Conservation (phyloP, 768 basidiomycete genomes). For the Antrodiella citrinella region DNA sequence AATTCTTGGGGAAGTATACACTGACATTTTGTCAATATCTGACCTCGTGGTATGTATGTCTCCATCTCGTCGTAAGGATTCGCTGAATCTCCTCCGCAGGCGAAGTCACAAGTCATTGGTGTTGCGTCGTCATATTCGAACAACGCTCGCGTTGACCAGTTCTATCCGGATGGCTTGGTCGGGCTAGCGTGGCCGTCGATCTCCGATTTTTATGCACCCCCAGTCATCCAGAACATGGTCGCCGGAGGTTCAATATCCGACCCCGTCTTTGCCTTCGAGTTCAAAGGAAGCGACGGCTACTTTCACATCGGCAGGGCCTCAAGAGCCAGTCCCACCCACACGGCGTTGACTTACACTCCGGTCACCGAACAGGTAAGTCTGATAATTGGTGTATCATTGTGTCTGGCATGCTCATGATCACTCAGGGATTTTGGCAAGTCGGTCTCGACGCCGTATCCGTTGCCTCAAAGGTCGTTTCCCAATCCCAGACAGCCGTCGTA, state of each 20-base stretch:
- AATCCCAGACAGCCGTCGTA: slow-evolving; percentile 16
- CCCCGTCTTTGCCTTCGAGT: slow-evolving; percentile 30
- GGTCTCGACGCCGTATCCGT: slow-evolving; percentile 22
- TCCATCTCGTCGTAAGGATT: neutral
- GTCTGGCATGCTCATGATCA: slow-evolving; percentile 20
- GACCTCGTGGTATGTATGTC: slow-evolving; percentile 28
- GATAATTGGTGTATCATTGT: no score
- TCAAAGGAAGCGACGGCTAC: slow-evolving; percentile 8
- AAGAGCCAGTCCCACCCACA: no score
- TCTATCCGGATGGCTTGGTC: slow-evolving; percentile 18
- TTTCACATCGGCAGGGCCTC: neutral
- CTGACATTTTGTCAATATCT: slow-evolving; percentile 36
- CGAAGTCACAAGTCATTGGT: slow-evolving; percentile 14
- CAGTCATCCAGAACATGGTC: slow-evolving; percentile 24
- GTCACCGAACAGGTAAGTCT: neutral
- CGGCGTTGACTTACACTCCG: no score
- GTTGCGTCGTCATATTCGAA: slow-evolving; percentile 15
- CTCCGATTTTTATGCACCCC: slow-evolving; percentile 16
- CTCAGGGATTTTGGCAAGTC: slow-evolving; percentile 31
- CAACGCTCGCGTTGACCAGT: slow-evolving; percentile 10
- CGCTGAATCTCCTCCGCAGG: slow-evolving; percentile 3
- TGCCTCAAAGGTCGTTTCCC: neutral
- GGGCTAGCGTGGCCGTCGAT: slow-evolving; percentile 25
- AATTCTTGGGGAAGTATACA: slow-evolving; percentile 35
- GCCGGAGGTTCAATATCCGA: slow-evolving; percentile 13